Percentiles rank a stretch among this genome's conserved stretches.
Evolutionary conservation across 257 asterid species (phyloP).

Genomic region (Solanum pennellii): DNA sequence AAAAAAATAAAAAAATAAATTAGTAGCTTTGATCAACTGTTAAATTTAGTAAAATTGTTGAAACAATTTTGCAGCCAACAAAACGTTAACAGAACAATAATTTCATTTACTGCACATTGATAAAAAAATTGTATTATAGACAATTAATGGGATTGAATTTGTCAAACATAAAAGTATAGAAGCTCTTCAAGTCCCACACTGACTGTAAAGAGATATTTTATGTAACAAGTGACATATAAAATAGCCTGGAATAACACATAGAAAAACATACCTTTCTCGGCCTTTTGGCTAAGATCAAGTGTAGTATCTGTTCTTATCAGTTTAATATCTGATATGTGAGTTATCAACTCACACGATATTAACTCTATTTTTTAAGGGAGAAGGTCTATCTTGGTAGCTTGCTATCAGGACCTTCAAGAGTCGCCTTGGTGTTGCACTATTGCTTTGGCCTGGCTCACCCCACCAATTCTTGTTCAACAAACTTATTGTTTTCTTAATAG

Average conservation of each 20-base stretch:
- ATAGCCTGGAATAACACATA: background rate
- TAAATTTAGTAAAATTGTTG: no score
- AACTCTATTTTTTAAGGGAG: background rate
- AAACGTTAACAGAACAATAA: no score
- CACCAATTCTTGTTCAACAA: background rate
- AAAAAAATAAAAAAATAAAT: no score
- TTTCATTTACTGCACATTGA: no score
- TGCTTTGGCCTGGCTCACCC: background rate
- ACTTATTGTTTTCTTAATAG: no score
- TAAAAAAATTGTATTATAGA: no score
- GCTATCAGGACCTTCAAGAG: background rate
- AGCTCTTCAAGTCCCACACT: background rate
- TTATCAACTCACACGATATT: background rate
- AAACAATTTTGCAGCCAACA: no score
- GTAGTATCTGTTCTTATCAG: conserved; percentile 34
- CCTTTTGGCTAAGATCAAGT: conserved; percentile 39
- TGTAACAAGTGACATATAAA: background rate
- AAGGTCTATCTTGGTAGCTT: background rate
- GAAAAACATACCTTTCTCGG: conserved; percentile 23
- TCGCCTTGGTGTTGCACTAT: background rate
- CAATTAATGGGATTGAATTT: background rate
- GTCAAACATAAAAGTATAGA: no score
- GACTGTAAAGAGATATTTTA: background rate
- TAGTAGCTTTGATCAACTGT: no score
- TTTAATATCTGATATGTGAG: conserved; percentile 8